Conservation (phyloP, 2,329 filamentous ascomycete genomes). For the Penicillium digitatum region DNA sequence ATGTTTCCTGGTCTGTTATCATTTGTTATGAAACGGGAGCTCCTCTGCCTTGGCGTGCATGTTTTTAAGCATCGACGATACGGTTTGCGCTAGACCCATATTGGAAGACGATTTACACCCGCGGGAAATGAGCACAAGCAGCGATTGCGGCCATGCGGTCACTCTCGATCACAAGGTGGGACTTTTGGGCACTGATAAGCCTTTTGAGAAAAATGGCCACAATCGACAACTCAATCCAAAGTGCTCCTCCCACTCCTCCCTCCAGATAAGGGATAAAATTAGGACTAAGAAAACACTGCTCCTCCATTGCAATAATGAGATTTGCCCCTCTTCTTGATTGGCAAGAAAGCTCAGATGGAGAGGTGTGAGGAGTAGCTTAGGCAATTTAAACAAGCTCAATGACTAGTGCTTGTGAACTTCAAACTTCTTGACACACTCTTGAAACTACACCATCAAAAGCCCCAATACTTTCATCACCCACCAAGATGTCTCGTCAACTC, state of each 20-base stretch:
- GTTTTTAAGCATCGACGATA: background rate
- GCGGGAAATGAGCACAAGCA: background rate
- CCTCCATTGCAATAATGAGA: background rate
- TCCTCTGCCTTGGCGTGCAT: background rate
- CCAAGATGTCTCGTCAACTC: conserved; percentile 45
- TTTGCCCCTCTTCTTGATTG: background rate
- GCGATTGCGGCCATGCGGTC: background rate
- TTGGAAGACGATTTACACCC: background rate
- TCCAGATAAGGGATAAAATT: conserved; percentile 4
- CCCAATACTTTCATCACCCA: conserved; percentile 1
- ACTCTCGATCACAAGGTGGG: too few species aligned
- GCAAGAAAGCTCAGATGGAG: background rate
- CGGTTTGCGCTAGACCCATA: background rate
- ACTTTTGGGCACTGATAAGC: background rate
- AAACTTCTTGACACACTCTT: background rate
- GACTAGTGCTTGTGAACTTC: background rate
- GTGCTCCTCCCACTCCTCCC: conserved; percentile 6
- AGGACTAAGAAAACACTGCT: background rate
- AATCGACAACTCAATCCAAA: background rate
- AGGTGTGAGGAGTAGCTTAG: background rate
- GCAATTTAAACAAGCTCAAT: conserved; percentile 7
- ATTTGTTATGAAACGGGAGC: background rate
- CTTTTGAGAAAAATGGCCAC: background rate
- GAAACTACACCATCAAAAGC: background rate
- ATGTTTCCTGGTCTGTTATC: background rate